Percentiles rank a stretch among this genome's conserved stretches.
phyloP scores from a whole-genome alignment of 169 alveolate species.

The Theileria annulata region DNA sequence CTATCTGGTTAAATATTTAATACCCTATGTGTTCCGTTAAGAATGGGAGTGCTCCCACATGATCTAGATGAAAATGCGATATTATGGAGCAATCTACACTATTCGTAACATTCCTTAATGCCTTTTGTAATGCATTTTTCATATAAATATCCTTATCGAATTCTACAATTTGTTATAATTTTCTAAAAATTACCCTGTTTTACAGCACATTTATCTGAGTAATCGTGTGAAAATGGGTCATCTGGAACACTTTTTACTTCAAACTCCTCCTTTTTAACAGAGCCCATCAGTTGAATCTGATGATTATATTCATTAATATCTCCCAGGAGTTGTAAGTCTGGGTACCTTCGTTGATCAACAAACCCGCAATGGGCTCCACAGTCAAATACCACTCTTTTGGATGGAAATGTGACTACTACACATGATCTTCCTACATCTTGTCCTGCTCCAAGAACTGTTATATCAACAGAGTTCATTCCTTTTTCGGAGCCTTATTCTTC shows the following conservation, averaged over 20 bases:
- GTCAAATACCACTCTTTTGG: conserved; percentile 93
- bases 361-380: conserved; percentile 97
- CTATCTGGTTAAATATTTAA: no score
- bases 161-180: conserved; percentile 9
- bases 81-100: conserved; percentile 90
- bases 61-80: conserved; percentile 98
- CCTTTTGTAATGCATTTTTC: conserved; percentile 71
- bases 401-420: conserved; percentile 89
- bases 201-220: not conserved
- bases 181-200: conserved; percentile 1
- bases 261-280: not conserved
- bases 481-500: not conserved
- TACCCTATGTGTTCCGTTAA: conserved; percentile 93
- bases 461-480: conserved; percentile 25
- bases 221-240: conserved; percentile 20
- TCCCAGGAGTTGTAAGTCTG: conserved; percentile 85
- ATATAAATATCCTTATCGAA: conserved; percentile 24
- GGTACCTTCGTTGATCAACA: conserved; percentile 91
- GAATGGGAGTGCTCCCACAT: conserved; percentile 98
- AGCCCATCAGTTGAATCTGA: conserved; percentile 9
- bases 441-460: conserved; percentile 97
- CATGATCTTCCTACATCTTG: conserved; percentile 98
- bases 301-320: conserved; percentile 17
- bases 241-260: not conserved
- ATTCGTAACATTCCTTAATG: conserved; percentile 84